A percentile compares a stretch with the other conserved stretches of the same genome.
phyloP scores from a whole-genome alignment of 1,284 basidiomycete species.

The Melampsora americana region DNA sequence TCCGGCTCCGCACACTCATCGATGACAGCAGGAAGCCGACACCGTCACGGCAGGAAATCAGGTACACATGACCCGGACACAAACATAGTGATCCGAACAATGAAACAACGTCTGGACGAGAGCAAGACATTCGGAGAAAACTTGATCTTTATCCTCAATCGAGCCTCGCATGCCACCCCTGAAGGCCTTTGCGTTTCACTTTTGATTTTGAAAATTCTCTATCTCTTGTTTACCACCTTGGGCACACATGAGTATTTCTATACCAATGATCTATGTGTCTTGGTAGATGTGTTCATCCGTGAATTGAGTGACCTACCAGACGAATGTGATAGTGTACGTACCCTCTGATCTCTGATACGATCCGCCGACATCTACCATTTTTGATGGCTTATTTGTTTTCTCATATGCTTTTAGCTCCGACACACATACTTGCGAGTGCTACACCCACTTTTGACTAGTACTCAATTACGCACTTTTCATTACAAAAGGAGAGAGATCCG shows the following conservation, averaged over 20 bases:
- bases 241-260: slow-evolving; percentile 96
- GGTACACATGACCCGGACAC: slow-evolving; percentile 1
- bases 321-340: slow-evolving; percentile 80
- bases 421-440: slow-evolving; percentile 96
- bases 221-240: slow-evolving; percentile 87
- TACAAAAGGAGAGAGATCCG: slow-evolving; percentile 92
- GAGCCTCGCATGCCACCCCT: slow-evolving; percentile 68
- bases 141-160: slow-evolving; percentile 97
- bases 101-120: slow-evolving; percentile 74
- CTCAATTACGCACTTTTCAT: slow-evolving; percentile 74
- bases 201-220: slow-evolving; percentile 88
- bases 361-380: neutral
- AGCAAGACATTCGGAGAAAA: slow-evolving; percentile 97
- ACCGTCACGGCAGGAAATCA: slow-evolving; percentile 6
- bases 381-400: slow-evolving; percentile 11
- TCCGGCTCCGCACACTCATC: neutral
- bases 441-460: slow-evolving; percentile 89
- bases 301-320: slow-evolving; percentile 87
- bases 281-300: slow-evolving; percentile 93
- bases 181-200: slow-evolving; percentile 94
- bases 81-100: slow-evolving; percentile 77
- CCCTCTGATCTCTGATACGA: neutral
- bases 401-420: slow-evolving; percentile 64
- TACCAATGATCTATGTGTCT: slow-evolving; percentile 91
- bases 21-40: neutral